Percentiles rank a stretch among this genome's conserved stretches.
These are phyloP conservation scores for Thraustochytrium striatum DNA, from an alignment of 352 stramenopile genomes.

Conservation along the genomic window DNA sequence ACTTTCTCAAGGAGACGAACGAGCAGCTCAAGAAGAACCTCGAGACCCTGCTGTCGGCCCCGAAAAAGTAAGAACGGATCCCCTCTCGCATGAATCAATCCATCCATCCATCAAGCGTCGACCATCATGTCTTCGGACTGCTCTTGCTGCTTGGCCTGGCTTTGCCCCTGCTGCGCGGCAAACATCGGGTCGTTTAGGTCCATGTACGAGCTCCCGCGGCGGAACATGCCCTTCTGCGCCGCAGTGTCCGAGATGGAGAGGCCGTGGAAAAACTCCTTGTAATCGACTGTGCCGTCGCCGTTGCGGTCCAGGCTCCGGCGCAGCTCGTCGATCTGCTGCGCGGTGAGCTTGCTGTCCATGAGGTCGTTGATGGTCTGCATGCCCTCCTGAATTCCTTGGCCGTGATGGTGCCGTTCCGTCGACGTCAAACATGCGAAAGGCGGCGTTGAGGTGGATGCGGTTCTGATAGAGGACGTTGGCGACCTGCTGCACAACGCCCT, in stretches of 20 bases:
- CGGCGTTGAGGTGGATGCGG: constrained; percentile 80
- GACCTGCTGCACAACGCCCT: constrained; percentile 82
- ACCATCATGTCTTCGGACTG: background rate
- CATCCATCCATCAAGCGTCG: background rate
- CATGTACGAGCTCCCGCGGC: constrained; percentile 20
- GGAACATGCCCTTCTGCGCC: background rate
- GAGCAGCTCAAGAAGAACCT: constrained; percentile 82
- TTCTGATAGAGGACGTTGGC: constrained; percentile 90
- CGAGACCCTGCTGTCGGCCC: constrained; percentile 68
- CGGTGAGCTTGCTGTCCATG: constrained; percentile 78
- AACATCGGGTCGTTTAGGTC: constrained; percentile 34
- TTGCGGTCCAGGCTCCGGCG: constrained; percentile 78
- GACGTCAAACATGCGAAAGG: constrained; percentile 84
- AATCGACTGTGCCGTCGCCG: constrained; percentile 80
- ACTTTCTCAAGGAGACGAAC: constrained; percentile 75
- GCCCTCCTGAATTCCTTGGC: constrained; percentile 72
- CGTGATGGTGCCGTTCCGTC: constrained; percentile 68
- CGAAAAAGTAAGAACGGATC: constrained; percentile 60
- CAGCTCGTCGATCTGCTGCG: constrained; percentile 83
- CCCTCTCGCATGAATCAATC: background rate
- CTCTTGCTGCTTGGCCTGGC: too few species aligned
- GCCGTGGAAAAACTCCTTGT: constrained; percentile 87
- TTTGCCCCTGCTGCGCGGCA: background rate
- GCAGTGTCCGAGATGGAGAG: constrained; percentile 70
- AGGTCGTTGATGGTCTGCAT: constrained; percentile 79